Evolutionary conservation across 306 rosid genomes (phyloP), one percentile per base, ranked within the genome.

Genomic region (Cicer cuneatum): DNA sequence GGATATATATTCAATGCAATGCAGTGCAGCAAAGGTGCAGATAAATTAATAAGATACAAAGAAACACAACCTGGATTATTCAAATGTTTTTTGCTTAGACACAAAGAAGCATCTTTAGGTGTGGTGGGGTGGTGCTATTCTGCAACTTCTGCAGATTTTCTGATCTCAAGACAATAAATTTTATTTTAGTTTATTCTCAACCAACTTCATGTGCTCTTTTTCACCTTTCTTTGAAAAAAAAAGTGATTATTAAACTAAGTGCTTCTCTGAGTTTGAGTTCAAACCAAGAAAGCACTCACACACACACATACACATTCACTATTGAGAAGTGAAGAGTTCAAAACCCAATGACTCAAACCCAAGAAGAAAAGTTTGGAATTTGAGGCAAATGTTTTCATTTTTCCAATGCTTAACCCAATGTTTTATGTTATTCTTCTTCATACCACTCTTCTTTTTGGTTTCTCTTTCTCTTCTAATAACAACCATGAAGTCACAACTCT

Each of bases 401-500:
- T 84, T 78, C 71, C 88, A 85, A 85, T 85, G 88, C 85, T 69
- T 12, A 78, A 29, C 35, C 35, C 35, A 29, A 29, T 29, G 35
- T 29, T 29, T 29, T 4, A 29, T 29, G 35, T 29, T 78, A 29
- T 82, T 73, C 60, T 85, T 43, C 43, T 85, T 7, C 64, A 56
- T 47, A 13, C 62, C 8, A 51, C 78, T 58, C 13, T 52, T 75
- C 59, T 85, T 56, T 49, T 63, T 73, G 75, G 83, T 46, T 58
- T 87, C 46, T 63, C 88, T 24, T 78, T 71, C 52, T 56, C 92
- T 63, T 45, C 93, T 46, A 87, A 37, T 13, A 59, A 86, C 81
- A 59, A 87, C 81, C 82, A 90, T 75, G 98, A 91, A 90, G 95
- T 86, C 45, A 86, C 89, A 54, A 58, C 76, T 80, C 95, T 94